phyloP scores from a whole-genome alignment of 1,284 basidiomycete species.

The Hymenochaete sp. region DNA sequence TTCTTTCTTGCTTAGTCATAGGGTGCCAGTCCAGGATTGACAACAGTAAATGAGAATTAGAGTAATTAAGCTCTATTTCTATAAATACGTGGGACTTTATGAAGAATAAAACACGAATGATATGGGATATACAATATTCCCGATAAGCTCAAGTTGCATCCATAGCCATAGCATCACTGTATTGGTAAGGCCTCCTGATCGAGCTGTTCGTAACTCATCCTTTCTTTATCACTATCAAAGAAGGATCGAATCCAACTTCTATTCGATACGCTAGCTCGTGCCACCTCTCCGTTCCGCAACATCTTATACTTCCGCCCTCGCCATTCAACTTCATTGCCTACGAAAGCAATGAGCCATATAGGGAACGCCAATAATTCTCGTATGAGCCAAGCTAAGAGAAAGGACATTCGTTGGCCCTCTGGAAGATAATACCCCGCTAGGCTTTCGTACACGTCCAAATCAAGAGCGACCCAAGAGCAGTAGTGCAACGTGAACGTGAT shows the following conservation, averaged over 20 bases:
- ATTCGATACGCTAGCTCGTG: neutral
- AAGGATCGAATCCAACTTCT: slow-evolving; percentile 4
- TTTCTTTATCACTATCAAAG: neutral
- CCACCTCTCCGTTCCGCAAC: slow-evolving; percentile 49
- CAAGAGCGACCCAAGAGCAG: slow-evolving; percentile 52
- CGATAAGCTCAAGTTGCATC: neutral
- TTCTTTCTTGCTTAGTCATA: no score
- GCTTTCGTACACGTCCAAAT: slow-evolving; percentile 67
- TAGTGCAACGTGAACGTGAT: slow-evolving; percentile 52
- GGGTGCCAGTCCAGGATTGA: no score
- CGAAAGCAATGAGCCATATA: slow-evolving; percentile 74
- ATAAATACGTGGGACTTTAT: neutral
- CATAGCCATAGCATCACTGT: neutral
- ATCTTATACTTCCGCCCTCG: slow-evolving; percentile 64
- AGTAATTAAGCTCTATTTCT: neutral
- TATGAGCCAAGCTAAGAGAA: slow-evolving; percentile 67
- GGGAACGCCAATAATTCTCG: slow-evolving; percentile 79
- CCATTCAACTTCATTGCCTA: slow-evolving; percentile 78
- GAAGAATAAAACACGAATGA: neutral
- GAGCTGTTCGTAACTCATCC: slow-evolving; percentile 9
- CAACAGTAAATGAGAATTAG: no score
- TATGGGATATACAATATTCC: neutral
- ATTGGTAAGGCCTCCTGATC: slow-evolving; percentile 16
- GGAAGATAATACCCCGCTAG: slow-evolving; percentile 63
- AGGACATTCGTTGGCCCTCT: slow-evolving; percentile 40